Percentiles rank a stretch among this genome's conserved stretches.
Conservation (phyloP, 768 basidiomycete genomes). For the Macrolepiota albuminosa region DNA sequence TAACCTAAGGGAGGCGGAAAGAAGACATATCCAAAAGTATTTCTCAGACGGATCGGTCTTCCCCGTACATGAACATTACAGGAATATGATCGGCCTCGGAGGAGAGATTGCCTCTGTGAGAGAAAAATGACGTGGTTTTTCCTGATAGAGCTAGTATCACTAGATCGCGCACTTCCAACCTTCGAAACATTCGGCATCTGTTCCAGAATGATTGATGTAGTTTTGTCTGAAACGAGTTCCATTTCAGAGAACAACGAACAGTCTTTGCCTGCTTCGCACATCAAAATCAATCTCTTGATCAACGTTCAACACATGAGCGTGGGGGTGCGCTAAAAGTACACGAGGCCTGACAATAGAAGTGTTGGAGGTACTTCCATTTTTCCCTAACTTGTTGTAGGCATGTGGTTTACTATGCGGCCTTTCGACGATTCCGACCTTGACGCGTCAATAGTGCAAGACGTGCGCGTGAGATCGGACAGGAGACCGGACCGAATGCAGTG, state of each 20-base stretch:
- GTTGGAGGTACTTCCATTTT: not conserved
- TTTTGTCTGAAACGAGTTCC: not conserved
- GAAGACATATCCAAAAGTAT: too few relatives aligned
- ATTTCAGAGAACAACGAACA: not conserved
- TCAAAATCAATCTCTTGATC: not conserved
- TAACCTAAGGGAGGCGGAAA: not conserved
- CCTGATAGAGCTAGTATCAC: not conserved
- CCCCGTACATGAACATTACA: not conserved
- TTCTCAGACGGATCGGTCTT: not conserved
- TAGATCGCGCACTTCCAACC: not conserved
- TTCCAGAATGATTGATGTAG: not conserved
- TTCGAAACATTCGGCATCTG: not conserved
- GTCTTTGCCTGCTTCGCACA: not conserved
- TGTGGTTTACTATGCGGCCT: too few relatives aligned
- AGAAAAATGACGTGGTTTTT: not conserved
- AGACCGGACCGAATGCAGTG: too few relatives aligned
- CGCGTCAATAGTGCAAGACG: too few relatives aligned
- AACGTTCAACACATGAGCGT: not conserved
- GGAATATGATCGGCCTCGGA: not conserved
- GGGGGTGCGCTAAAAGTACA: not conserved
- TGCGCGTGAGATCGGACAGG: too few relatives aligned
- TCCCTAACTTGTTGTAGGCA: too few relatives aligned
- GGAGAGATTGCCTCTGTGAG: not conserved
- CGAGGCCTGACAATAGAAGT: not conserved
- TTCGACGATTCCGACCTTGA: too few relatives aligned